Evolutionary conservation across 2,329 filamentous ascomycete species (phyloP).

Genomic region (Colletotrichum tropicicola): DNA sequence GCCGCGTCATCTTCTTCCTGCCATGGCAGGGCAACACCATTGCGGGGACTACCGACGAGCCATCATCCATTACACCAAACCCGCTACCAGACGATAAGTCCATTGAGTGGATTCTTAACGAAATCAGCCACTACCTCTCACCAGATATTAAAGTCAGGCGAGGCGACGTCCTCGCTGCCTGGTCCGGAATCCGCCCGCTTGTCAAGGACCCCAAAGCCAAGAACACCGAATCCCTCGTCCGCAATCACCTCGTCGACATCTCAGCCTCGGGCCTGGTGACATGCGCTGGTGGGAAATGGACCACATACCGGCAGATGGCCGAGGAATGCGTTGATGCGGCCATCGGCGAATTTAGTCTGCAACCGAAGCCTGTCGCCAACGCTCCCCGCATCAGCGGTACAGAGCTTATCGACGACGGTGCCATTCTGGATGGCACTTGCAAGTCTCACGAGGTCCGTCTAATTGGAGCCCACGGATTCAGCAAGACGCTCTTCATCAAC

Average conservation of each 20-base stretch:
- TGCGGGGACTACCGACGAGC: constrained; percentile 86
- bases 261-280: constrained; percentile 85
- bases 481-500: constrained; percentile 91
- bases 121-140: constrained; percentile 83
- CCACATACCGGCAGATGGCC: constrained; percentile 92
- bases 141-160: constrained; percentile 87
- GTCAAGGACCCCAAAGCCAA: constrained; percentile 87
- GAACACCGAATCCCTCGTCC: constrained; percentile 87
- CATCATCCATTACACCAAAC: constrained; percentile 75
- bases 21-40: constrained; percentile 95
- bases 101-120: constrained; percentile 87
- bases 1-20: constrained; percentile 91
- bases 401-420: constrained; percentile 75
- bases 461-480: constrained; percentile 86
- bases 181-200: constrained; percentile 87
- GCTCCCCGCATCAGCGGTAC: constrained; percentile 76
- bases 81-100: constrained; percentile 84
- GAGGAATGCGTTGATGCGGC: constrained; percentile 89
- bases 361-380: constrained; percentile 63
- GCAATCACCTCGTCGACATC: constrained; percentile 84
- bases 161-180: constrained; percentile 88
- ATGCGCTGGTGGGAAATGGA: constrained; percentile 92
- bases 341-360: constrained; percentile 72
- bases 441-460: constrained; percentile 86
- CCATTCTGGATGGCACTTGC: constrained; percentile 71